Conservation (phyloP, 495 filamentous ascomycete species). For the Astrocystis sublimbata region DNA sequence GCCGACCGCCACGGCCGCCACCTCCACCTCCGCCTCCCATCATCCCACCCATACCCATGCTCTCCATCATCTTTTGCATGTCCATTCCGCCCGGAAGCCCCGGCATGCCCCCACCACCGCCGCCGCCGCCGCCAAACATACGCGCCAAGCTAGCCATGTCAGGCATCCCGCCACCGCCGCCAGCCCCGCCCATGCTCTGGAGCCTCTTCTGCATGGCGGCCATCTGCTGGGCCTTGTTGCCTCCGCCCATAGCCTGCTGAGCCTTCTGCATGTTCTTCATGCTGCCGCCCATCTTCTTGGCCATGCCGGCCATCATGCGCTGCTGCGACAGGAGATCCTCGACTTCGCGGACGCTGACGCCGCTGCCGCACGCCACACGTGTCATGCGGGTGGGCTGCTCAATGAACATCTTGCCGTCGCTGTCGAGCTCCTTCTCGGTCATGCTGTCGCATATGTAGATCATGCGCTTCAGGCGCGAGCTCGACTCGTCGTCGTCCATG, state of each 20-base stretch:
- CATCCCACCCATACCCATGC: conserved; percentile 70
- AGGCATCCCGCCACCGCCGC: conserved; percentile 64
- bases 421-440: conserved; percentile 92
- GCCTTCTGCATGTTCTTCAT: conserved; percentile 96
- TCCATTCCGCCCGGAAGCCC: conserved; percentile 67
- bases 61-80: conserved; percentile 81
- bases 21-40: conserved; percentile 28
- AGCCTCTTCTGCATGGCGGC: conserved; percentile 96
- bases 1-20: conserved; percentile 28
- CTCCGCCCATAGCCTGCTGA: conserved; percentile 84
- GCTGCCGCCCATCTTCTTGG: conserved; percentile 95
- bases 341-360: conserved; percentile 90
- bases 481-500: conserved; percentile 95
- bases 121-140: conserved; percentile 66
- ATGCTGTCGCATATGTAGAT: conserved; percentile 98
- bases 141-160: conserved; percentile 86
- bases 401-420: conserved; percentile 90
- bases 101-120: conserved; percentile 43
- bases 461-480: conserved; percentile 92
- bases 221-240: conserved; percentile 87
- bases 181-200: conserved; percentile 80
- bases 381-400: conserved; percentile 95
- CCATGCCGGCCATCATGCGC: conserved; percentile 98
- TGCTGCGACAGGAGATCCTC: conserved; percentile 98
- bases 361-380: conserved; percentile 82